phyloP scores from a whole-genome alignment of 306 rosid species.

The Dryas alaskensis region DNA sequence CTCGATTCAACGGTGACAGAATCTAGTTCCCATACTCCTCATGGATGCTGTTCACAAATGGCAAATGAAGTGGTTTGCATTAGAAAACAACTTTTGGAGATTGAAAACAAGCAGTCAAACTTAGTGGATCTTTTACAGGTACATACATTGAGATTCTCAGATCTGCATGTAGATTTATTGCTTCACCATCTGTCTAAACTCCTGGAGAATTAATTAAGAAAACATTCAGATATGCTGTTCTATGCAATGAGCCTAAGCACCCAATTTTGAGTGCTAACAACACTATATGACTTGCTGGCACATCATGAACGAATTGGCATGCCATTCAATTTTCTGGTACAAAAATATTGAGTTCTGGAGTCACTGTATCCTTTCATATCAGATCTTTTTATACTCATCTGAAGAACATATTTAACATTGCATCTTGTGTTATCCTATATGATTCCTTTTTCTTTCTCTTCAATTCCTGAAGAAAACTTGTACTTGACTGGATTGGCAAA shows the following conservation, averaged over 20 bases:
- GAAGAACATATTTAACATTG: too few relatives aligned
- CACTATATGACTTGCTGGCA: not conserved
- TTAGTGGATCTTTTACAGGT: slow-evolving; percentile 77
- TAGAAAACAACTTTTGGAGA: slow-evolving; percentile 69
- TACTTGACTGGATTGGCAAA: not conserved
- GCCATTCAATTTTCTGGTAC: not conserved
- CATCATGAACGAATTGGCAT: not conserved
- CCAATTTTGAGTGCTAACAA: not conserved
- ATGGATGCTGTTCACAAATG: slow-evolving; percentile 53
- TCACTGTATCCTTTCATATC: too few relatives aligned
- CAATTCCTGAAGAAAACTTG: not conserved
- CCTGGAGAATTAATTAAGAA: not conserved
- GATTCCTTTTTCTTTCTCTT: not conserved
- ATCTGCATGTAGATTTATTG: not conserved
- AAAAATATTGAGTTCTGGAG: not conserved
- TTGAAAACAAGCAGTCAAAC: slow-evolving; percentile 69
- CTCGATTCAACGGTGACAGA: slow-evolving; percentile 64
- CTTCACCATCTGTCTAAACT: slow-evolving; percentile 7
- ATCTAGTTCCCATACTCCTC: slow-evolving; percentile 45
- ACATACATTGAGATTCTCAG: slow-evolving; percentile 15
- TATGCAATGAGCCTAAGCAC: not conserved
- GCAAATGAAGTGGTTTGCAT: slow-evolving; percentile 62
- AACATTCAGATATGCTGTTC: not conserved
- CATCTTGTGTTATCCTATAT: too few relatives aligned
- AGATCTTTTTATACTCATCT: too few relatives aligned